Evolutionary conservation across 257 asterid genomes (phyloP).

Genomic region (Solanum virginianum): DNA sequence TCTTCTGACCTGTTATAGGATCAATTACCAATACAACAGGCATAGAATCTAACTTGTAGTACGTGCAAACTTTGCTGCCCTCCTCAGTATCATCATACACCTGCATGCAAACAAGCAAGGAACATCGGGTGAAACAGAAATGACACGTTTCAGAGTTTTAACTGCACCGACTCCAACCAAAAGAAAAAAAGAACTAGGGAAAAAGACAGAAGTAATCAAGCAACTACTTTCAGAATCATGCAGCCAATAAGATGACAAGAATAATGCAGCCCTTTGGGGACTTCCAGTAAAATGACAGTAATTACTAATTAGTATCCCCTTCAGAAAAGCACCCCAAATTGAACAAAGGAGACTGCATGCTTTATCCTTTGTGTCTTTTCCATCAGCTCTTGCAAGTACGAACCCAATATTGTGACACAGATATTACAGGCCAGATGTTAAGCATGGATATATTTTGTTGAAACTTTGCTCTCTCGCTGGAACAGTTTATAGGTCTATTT

Average conservation of each 20-base stretch:
- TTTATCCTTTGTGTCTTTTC: background rate
- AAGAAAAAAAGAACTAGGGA: background rate
- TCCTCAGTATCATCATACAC: conserved; percentile 86
- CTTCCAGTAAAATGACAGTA: background rate
- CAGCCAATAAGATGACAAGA: background rate
- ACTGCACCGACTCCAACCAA: background rate
- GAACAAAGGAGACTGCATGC: background rate
- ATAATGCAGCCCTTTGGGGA: background rate
- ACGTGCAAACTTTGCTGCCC: conserved; percentile 92
- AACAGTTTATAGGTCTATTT: background rate
- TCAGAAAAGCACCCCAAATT: background rate
- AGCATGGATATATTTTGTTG: background rate
- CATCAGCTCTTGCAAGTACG: background rate
- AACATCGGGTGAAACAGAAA: background rate
- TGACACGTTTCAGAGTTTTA: background rate
- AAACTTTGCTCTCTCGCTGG: background rate
- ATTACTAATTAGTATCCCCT: background rate
- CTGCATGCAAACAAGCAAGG: conserved; percentile 24
- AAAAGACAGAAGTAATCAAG: background rate
- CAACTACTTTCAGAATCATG: background rate
- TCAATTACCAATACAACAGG: conserved; percentile 81
- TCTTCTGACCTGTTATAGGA: conserved; percentile 92
- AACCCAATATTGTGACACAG: background rate
- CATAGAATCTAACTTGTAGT: conserved; percentile 66
- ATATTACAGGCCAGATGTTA: background rate